Percentiles rank a stretch among this genome's conserved stretches.
These are phyloP conservation scores for Candida takata DNA, from an alignment of 805 yeast genomes.

Conservation along the genomic window DNA sequence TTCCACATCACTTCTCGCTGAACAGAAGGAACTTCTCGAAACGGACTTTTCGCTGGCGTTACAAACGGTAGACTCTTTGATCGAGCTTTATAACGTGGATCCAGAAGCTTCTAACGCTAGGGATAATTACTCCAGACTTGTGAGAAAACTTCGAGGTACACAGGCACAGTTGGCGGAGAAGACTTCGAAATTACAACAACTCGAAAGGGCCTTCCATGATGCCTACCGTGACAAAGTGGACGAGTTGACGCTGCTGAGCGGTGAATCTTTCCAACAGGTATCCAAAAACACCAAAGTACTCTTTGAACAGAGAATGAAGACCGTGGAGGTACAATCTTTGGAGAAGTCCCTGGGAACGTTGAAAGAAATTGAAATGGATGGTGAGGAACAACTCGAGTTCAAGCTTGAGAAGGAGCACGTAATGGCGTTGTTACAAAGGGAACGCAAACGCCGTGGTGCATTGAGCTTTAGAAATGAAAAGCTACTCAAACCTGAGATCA, in stretches of 20 bases:
- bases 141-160: constrained; percentile 1
- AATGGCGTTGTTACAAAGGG: constrained; percentile 13
- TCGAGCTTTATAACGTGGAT: constrained; percentile 12
- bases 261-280: constrained; percentile 9
- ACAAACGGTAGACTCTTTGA: constrained; percentile 10
- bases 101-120: constrained; percentile 6
- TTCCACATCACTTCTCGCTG: constrained; percentile 1
- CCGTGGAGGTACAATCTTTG: constrained; percentile 6
- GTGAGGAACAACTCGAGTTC: constrained; percentile 5
- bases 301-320: constrained; percentile 13
- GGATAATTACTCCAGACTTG: neutral
- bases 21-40: constrained; percentile 10
- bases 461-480: constrained; percentile 15
- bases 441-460: constrained; percentile 15
- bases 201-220: constrained; percentile 12
- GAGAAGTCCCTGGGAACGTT: constrained; percentile 13
- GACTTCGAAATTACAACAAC: constrained; percentile 6
- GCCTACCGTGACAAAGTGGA: constrained; percentile 5
- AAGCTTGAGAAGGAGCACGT: constrained; percentile 16
- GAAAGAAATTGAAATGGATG: constrained; percentile 12
- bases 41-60: constrained; percentile 6
- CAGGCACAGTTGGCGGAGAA: constrained; percentile 4
- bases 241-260: constrained; percentile 4
- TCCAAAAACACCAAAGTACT: constrained; percentile 11
- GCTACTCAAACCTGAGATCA: constrained; percentile 15